Conservation (phyloP, 2,329 filamentous ascomycete species). For the Fusarium transvaalense region DNA sequence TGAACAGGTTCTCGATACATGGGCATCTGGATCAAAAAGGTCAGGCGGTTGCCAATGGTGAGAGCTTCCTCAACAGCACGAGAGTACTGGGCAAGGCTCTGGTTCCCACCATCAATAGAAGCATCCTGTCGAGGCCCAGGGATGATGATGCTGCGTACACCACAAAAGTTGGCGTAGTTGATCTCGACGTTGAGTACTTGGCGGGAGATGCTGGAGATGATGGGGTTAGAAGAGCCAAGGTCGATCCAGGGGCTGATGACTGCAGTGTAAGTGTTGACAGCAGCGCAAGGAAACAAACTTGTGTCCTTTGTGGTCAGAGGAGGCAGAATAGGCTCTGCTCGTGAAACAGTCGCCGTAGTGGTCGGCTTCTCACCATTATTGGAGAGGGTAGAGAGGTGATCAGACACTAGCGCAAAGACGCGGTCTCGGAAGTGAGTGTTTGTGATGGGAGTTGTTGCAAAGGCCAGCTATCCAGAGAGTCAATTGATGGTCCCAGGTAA, state of each 20-base stretch:
- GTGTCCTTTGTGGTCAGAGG: conserved; percentile 86
- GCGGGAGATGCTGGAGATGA: conserved; percentile 86
- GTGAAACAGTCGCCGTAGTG: conserved; percentile 59
- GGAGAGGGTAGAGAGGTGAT: conserved; percentile 64
- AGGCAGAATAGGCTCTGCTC: conserved; percentile 69
- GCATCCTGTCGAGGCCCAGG: conserved; percentile 79
- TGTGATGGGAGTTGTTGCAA: conserved; percentile 83
- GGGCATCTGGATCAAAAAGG: conserved; percentile 83
- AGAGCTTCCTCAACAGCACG: conserved; percentile 86
- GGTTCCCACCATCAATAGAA: conserved; percentile 62
- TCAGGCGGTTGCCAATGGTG: conserved; percentile 78
- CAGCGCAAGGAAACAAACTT: conserved; percentile 74
- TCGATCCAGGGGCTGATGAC: conserved; percentile 95
- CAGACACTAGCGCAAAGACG: conserved; percentile 71
- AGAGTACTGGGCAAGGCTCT: conserved; percentile 79
- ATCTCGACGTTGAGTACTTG: conserved; percentile 93
- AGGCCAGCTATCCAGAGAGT: conserved; percentile 72
- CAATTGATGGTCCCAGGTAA: conserved; percentile 26
- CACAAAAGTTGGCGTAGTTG: conserved; percentile 95
- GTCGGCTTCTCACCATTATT: conserved; percentile 54
- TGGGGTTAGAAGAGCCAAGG: conserved; percentile 82
- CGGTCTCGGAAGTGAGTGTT: conserved; percentile 78
- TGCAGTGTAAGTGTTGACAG: conserved; percentile 79
- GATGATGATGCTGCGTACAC: conserved; percentile 84
- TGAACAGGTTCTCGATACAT: conserved; percentile 81